A percentile compares a stretch with the other conserved stretches of the same genome.
Conservation (phyloP, 139 green algal genomes). For the Dunaliella primolecta region DNA sequence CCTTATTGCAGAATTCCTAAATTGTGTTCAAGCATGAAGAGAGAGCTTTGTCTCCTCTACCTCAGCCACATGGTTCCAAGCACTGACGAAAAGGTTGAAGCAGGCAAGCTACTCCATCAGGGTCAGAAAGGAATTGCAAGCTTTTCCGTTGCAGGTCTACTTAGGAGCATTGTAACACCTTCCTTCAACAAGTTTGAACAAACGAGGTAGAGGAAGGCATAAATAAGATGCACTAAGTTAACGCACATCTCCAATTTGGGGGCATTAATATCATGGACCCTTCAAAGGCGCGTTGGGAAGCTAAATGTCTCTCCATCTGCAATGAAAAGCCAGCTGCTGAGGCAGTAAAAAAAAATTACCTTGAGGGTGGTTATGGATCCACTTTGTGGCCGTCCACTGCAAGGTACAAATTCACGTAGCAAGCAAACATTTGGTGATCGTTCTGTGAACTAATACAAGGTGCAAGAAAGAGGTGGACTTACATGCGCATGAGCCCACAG, state of each 20-base stretch:
- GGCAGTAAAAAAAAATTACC: neutral
- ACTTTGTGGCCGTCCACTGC: constrained; percentile 67
- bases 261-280: neutral
- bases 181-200: neutral
- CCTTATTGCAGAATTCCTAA: neutral
- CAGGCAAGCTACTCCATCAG: too few species aligned
- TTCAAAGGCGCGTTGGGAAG: neutral
- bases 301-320: neutral
- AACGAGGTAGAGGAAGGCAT: neutral
- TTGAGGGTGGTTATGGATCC: constrained; percentile 48
- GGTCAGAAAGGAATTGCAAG: too few species aligned
- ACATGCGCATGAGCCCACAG: neutral
- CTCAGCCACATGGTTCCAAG: too few species aligned
- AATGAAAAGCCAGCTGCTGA: too few species aligned
- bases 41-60: too few species aligned
- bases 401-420: constrained; percentile 22
- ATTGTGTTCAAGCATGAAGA: neutral
- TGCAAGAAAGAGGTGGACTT: neutral
- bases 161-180: too few species aligned
- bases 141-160: too few species aligned
- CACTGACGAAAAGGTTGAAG: too few species aligned
- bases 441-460: neutral
- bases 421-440: constrained; percentile 22
- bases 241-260: neutral
- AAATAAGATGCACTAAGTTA: too few species aligned